Base-by-base conservation (phyloP, 495 filamentous ascomycete genomes). In the Hypomontagnella monticulosa region DNA sequence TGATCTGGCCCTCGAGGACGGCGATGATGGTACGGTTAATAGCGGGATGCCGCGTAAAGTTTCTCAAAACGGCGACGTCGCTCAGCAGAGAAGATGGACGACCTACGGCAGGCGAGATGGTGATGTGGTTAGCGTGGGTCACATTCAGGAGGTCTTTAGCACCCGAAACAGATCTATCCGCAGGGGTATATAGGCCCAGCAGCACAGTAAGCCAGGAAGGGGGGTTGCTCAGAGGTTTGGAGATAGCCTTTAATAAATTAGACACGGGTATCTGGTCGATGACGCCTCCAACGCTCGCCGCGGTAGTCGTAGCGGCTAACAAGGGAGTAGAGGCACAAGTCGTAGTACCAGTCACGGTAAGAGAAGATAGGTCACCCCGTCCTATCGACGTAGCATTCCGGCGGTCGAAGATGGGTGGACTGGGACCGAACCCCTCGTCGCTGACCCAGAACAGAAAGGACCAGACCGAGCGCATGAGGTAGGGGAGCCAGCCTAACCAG, bases 361-460 rank as follows among this genome's bases (percentile, higher is more conserved):
- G 23, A n/a, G 67, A 66, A 4, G 55, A 44, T 7, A 48, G 20
- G 36, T 36, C 47, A 10, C 23, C 15, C 20, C 52, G 63, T 18
- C 38, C 48, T 46, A 36, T 38, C 4, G 66, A 20, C 14, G 54
- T 60, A 14, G 42, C 58, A 54, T 70, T 66, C 37, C 67, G 60
- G 38, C 57, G 49, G 20, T 71, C 60, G 20, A 74, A 72, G 20
- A 75, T 14, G 0, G 67, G 51, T 1, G 67, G 54, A 11, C 66
- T 63, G 34, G 70, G 70, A n/a, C 88, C 84, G 85, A 94, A 92
- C 33, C 91, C 91, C 40, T 93, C 95, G 79, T 99, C 96, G 34
- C 90, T 94, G 56, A 98, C 78, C 93, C 94, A 98, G 78, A 99
- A 97, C 50, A 97, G 78, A 57, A 89, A 87, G 44, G 93, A 84